Base-by-base conservation (phyloP, 495 filamentous ascomycete species). In the Durotheca rogersii region DNA sequence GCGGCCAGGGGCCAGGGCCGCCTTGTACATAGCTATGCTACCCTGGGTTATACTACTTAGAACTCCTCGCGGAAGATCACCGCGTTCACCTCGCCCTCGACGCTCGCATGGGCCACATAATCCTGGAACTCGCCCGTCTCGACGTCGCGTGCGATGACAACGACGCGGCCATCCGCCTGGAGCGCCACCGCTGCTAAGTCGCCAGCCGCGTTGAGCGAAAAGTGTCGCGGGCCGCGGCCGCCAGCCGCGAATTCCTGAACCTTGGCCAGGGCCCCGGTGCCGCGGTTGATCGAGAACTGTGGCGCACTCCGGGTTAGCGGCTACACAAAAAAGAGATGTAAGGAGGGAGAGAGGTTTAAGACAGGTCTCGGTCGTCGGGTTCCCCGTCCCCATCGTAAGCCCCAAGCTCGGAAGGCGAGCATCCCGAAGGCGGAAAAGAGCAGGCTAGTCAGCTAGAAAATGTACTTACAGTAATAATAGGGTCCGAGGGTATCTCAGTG, bases 201-300 rank as follows among this genome's bases (percentile, higher is more conserved):
- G 1, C 85, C 85, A 4, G 73, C 75, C 47, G 73, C 73, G 56
- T 83, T 88, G 55, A 90, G 68, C 25, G 75, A 79, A 62, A 89
- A 81, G 21, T 86, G 82, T 31, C 86, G 68, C 4, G 88, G 86
- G 35, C 72, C 68, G 4, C 67, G 55, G 2, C 87, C 87, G 17
- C 79, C 81, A 3, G 84, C 75, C 0, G 82, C 67, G 9, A 68
- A 73, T 12, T 76, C 64, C 31, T 81, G 70, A 4, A 77, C 62
- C 47, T 81, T 73, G 4, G 42, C 63, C 4, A 86, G 70, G 0
- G 62, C 54, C 5, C 82, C 85, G 20, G 77, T 74, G 5, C 53
- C 37, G 19, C 54, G 21, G 54, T 77, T 61, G 50, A 83, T 75
- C 14, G 64, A 54, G 65, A 67, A 79, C 57, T 59, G 16, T 4